Conservation (phyloP, 202 grass and related monocot species). For the Zoysia matrella region DNA sequence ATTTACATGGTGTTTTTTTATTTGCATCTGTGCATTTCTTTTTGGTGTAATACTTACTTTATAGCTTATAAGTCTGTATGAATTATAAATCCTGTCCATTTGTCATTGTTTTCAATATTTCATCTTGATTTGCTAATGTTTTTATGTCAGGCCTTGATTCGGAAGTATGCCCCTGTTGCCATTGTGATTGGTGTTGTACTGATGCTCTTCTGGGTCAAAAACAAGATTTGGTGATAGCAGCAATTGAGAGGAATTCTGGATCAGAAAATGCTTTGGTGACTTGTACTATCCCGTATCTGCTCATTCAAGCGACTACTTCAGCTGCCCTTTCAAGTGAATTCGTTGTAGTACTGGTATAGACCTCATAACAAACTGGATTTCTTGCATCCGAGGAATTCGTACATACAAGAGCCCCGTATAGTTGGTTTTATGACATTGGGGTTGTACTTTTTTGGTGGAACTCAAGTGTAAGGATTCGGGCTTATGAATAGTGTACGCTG, state of each 20-base stretch:
- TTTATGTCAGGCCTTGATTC: conserved; percentile 75
- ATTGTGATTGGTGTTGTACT: conserved; percentile 86
- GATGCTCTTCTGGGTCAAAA: no score
- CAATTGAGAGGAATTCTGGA: conserved; percentile 35
- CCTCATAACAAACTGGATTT: conserved; percentile 30
- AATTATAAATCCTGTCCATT: background rate
- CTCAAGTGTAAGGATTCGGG: conserved; percentile 7
- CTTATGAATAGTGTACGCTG: background rate
- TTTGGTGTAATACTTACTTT: background rate
- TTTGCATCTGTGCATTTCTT: background rate
- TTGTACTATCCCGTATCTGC: conserved; percentile 58
- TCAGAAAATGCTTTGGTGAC: conserved; percentile 38
- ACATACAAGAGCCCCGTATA: conserved; percentile 51
- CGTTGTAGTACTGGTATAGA: conserved; percentile 47
- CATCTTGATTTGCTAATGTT: background rate
- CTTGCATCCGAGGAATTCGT: conserved; percentile 36
- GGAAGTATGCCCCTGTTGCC: conserved; percentile 83
- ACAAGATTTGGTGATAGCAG: conserved; percentile 92
- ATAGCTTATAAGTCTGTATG: background rate
- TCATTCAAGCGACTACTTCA: conserved; percentile 47
- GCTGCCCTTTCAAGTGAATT: conserved; percentile 40
- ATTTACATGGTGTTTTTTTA: background rate
- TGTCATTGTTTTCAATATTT: background rate
- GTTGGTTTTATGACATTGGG: conserved; percentile 4
- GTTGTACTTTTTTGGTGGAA: conserved; percentile 28